Percentiles rank a stretch among this genome's conserved stretches.
phyloP scores from a whole-genome alignment of 2,329 filamentous ascomycete genomes.

The Fonsecaea pedrosoi region DNA sequence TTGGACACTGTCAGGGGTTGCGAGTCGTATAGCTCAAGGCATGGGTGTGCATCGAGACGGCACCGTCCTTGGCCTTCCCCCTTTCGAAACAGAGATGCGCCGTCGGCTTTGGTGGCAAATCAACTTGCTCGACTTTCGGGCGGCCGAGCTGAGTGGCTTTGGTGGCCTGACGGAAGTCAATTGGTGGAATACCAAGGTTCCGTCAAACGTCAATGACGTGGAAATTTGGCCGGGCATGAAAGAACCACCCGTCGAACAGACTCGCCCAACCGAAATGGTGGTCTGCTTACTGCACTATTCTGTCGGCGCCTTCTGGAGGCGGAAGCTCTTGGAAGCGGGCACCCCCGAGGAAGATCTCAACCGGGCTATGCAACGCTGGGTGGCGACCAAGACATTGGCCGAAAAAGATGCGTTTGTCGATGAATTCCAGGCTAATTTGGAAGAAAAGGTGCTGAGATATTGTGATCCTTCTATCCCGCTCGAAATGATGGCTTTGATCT shows the following conservation, averaged over 20 bases:
- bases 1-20: slow-evolving; percentile 51
- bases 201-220: slow-evolving; percentile 53
- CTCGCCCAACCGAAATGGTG: slow-evolving; percentile 55
- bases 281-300: slow-evolving; percentile 67
- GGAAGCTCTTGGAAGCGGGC: slow-evolving; percentile 12
- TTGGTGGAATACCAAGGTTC: slow-evolving; percentile 53
- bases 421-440: slow-evolving; percentile 57
- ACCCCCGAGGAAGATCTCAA: slow-evolving; percentile 7
- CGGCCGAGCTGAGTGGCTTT: slow-evolving; percentile 42
- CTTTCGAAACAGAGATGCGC: slow-evolving; percentile 56
- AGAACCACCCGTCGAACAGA: slow-evolving; percentile 41
- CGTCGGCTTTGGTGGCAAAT: slow-evolving; percentile 48
- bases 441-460: slow-evolving; percentile 61
- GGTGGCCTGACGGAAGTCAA: slow-evolving; percentile 7
- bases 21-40: slow-evolving; percentile 48
- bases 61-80: slow-evolving; percentile 52
- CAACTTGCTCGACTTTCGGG: slow-evolving; percentile 54
- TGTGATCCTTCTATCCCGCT: slow-evolving; percentile 56
- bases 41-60: slow-evolving; percentile 53
- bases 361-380: slow-evolving; percentile 25
- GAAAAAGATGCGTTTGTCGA: slow-evolving; percentile 46
- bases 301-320: slow-evolving; percentile 61
- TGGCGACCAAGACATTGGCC: slow-evolving; percentile 40
- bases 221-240: slow-evolving; percentile 51
- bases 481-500: slow-evolving; percentile 52